A percentile compares a stretch with the other conserved stretches of the same genome.
phyloP scores from a whole-genome alignment of 306 rosid species.

The Sindora glabra region DNA sequence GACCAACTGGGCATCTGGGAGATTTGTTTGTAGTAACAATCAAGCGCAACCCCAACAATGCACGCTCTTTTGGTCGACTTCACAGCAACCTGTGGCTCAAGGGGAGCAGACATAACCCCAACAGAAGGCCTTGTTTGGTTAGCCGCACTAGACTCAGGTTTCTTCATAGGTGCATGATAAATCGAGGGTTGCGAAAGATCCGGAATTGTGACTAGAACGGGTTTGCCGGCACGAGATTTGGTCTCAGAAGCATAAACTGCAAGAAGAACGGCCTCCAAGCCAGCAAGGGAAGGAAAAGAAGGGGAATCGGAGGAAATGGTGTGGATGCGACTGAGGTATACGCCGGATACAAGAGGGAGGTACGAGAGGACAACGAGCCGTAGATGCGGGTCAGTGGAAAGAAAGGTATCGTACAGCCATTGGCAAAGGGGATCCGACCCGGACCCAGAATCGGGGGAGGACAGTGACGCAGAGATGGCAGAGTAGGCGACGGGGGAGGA shows the following conservation, averaged over 20 bases:
- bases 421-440: conserved; percentile 91
- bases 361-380: conserved; percentile 82
- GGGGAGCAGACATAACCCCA: conserved; percentile 63
- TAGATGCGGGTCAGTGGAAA: conserved; percentile 76
- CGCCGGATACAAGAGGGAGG: conserved; percentile 74
- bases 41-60: conserved; percentile 78
- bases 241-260: conserved; percentile 76
- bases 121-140: conserved; percentile 27
- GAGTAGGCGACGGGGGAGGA: conserved; percentile 61
- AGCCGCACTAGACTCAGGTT: background rate
- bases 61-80: conserved; percentile 84
- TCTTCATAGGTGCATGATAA: conserved; percentile 57
- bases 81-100: conserved; percentile 73
- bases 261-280: conserved; percentile 89
- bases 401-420: conserved; percentile 95
- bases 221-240: conserved; percentile 74
- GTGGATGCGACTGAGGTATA: conserved; percentile 79
- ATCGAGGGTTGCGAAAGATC: conserved; percentile 89
- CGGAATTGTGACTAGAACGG: conserved; percentile 65
- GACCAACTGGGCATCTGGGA: conserved; percentile 97
- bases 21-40: conserved; percentile 80
- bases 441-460: conserved; percentile 43
- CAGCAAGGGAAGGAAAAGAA: conserved; percentile 64
- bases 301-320: conserved; percentile 43
- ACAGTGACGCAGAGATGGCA: conserved; percentile 47